Evolutionary conservation across 129 eudicot genomes (phyloP).

Genomic region (Flaveria trinervia): DNA sequence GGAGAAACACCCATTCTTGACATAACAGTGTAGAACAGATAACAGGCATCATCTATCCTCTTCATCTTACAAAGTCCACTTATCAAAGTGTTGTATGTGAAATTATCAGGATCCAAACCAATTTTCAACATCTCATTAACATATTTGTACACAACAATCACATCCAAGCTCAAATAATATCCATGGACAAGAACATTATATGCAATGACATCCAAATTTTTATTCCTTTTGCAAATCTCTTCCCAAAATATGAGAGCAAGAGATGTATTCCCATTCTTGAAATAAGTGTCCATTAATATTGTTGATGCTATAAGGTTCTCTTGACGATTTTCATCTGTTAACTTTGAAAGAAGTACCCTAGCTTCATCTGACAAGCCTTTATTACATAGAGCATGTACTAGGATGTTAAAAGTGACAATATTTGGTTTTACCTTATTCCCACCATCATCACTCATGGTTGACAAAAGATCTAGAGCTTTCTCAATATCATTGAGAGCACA

Average conservation of each 20-base stretch:
- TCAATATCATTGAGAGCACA: slow-evolving; percentile 55
- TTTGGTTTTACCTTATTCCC: slow-evolving; percentile 56
- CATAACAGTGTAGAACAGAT: slow-evolving; percentile 54
- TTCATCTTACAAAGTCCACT: slow-evolving; percentile 52
- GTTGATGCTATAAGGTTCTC: slow-evolving; percentile 58
- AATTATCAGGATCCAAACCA: slow-evolving; percentile 63
- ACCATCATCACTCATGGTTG: slow-evolving; percentile 50
- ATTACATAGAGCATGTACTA: slow-evolving; percentile 71
- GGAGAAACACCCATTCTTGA: slow-evolving; percentile 65
- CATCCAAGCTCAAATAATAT: slow-evolving; percentile 40
- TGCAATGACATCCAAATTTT: slow-evolving; percentile 55
- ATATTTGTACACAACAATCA: slow-evolving; percentile 47
- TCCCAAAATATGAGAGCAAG: slow-evolving; percentile 57
- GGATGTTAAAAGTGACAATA: slow-evolving; percentile 64
- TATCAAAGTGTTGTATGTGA: slow-evolving; percentile 64
- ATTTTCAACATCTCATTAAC: slow-evolving; percentile 62
- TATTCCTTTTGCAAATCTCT: slow-evolving; percentile 31
- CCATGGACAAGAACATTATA: slow-evolving; percentile 75
- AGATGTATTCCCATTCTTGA: slow-evolving; percentile 57
- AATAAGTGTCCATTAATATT: slow-evolving; percentile 65
- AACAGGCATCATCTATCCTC: slow-evolving; percentile 55
- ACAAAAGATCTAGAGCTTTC: slow-evolving; percentile 62
- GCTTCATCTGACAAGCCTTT: slow-evolving; percentile 55
- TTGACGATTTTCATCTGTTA: slow-evolving; percentile 47
- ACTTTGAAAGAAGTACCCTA: slow-evolving; percentile 49